Evolutionary conservation across 768 basidiomycete genomes (phyloP), one percentile per base, ranked within the genome.

Genomic region (Exidia glandulosa): DNA sequence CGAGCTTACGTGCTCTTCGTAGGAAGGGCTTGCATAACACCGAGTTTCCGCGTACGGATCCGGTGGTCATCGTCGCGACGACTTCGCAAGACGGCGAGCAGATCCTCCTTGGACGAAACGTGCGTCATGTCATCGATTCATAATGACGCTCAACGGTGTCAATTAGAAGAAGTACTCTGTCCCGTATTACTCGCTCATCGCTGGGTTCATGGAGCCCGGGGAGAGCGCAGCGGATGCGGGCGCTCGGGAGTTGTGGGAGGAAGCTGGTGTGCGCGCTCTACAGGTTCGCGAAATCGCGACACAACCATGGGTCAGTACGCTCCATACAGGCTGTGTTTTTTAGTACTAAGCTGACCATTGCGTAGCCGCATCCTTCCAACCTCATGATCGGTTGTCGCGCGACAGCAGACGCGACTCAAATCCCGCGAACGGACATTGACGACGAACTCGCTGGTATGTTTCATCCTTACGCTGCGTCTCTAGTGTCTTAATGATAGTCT

Each of bases 141-240:
- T n/a, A n/a, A n/a, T n/a, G n/a, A 37, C 10, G 36, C 10, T 9
- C 36, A 37, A 37, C 36, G 19, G 19, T 37, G 10, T 37, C 36
- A 10, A 37, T 10, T 37, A 19, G 36, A 37, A 37, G n/a, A n/a
- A n/a, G n/a, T n/a, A n/a, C n/a, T n/a, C 41, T 19, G 23, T 45
- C 16, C 41, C 62, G 5, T 88, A 88, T 71, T 96, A 92, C 72
- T 94, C 92, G 1, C 90, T 91, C 52, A 73, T 97, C 32, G 92
- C 94, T 1, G 95, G 95, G 2, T 98, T 97, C 68, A 81, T 94
- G 50, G 95, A 97, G 70, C 92, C 94, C 3, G 94, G 89, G 10
- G 95, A 99, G 70, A 84, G 88, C 0, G 87, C 95, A 63, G 95
- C 97, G 69, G 94, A 97, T 65, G 88, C 94, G 2, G 94, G 96